These are phyloP conservation scores for Bassia scoparia DNA, from an alignment of 148 eudicot genomes.

Conservation along the genomic window DNA sequence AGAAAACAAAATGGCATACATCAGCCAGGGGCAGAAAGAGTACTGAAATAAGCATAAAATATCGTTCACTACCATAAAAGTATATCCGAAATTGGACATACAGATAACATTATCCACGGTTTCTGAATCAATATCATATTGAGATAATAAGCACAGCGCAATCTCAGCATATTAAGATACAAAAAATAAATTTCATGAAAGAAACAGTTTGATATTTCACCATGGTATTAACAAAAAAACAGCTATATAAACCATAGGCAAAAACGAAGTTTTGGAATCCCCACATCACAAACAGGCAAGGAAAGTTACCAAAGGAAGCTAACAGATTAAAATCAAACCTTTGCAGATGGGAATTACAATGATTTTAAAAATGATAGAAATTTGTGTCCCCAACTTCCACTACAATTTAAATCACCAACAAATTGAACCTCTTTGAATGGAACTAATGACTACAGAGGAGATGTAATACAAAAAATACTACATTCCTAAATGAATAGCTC, in stretches of 20 bases:
- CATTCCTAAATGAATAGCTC: background rate
- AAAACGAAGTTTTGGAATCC: background rate
- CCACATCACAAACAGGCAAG: background rate
- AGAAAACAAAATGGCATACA: background rate
- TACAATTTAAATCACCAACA: background rate
- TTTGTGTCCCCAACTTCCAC: background rate
- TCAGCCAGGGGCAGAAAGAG: background rate
- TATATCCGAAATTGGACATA: background rate
- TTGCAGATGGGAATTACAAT: background rate
- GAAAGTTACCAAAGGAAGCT: background rate
- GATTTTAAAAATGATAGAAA: background rate
- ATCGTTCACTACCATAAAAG: background rate
- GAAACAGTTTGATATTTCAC: too few species aligned
- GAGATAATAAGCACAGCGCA: background rate
- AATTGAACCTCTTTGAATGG: background rate
- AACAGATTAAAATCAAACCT: background rate
- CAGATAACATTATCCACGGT: background rate
- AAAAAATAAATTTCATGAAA: too few species aligned
- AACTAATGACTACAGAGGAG: background rate
- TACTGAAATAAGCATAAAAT: background rate
- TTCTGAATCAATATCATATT: background rate
- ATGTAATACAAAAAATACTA: background rate
- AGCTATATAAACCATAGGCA: background rate
- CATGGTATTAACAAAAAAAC: background rate
- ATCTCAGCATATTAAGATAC: slow-evolving; percentile 8